Evolutionary conservation across 225 moss, liverwort and hornwort genomes (phyloP), one percentile per base, ranked within the genome.

Genomic region (Thuidium tamariscinum): DNA sequence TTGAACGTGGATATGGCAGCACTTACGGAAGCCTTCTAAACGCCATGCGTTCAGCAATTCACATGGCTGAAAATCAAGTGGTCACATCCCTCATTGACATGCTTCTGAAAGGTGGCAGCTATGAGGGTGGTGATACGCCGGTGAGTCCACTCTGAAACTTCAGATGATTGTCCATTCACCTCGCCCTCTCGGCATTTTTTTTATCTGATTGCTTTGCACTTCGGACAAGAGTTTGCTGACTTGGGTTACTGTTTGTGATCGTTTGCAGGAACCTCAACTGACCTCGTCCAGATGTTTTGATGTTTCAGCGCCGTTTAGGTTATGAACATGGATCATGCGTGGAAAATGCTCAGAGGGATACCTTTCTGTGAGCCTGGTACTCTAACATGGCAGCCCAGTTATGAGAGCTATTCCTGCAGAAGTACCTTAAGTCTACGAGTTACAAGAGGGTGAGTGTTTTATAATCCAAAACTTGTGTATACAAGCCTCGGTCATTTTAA

Each of bases 31-130:
- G 90, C 85, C 95, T 98, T 84, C 51, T 98, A 46, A 95, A 94
- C 88, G 95, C 96, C 65, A 98, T 98, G 98, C 94, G 97, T 55
- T 92, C 94, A 61, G 90, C 95, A 61, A 94, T 97, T 75, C 95
- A 93, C 51, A 87, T 42, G 77, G 91, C 96, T 66, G 95, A 96
- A 88, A 77, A 94, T 84, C 93, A 95, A 75, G 81, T 90, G 72
- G 91, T 97, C 89, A 96, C 95, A 46, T 95, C 95, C 63, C 87
- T 97, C 78, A 91, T 98, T 81, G 92, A 95, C 63, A 97, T 97
- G 97, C 97, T 98, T 73, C 52, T 98, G 78, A 88, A 84, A 89
- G 98, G 98, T 83, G 96, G 98, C 74, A 96, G 96, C 89, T 94
- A 92, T 80, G 87, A 91, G 13, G 93, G 95, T 78, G 94, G 95